These are phyloP conservation scores for Periconia sp. DNA, from an alignment of 2,329 filamentous ascomycete species.

Conservation along the genomic window DNA sequence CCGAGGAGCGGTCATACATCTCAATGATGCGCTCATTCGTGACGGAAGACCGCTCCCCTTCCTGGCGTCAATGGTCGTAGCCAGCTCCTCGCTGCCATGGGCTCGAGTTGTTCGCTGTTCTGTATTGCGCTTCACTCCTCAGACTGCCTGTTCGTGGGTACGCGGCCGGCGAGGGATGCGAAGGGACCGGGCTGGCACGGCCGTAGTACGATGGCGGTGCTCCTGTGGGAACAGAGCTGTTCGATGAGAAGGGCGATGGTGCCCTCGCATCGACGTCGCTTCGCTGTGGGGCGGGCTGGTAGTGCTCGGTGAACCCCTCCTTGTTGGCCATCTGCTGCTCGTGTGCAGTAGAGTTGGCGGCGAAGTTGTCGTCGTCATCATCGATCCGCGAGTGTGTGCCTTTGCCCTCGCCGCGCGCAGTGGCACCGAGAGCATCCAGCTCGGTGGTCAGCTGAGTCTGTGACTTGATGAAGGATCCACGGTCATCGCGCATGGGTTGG, in stretches of 20 bases:
- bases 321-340: slow-evolving; percentile 41
- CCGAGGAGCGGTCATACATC: slow-evolving; percentile 42
- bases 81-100: slow-evolving; percentile 71
- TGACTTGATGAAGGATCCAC: slow-evolving; percentile 97
- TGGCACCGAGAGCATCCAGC: slow-evolving; percentile 86
- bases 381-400: slow-evolving; percentile 66
- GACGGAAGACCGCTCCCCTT: slow-evolving; percentile 37
- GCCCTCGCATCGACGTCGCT: slow-evolving; percentile 55
- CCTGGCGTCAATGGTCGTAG: slow-evolving; percentile 62
- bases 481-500: slow-evolving; percentile 95
- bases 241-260: slow-evolving; percentile 51
- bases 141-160: slow-evolving; percentile 36
- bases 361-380: slow-evolving; percentile 73
- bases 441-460: slow-evolving; percentile 87
- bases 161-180: slow-evolving; percentile 21
- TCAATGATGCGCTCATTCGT: slow-evolving; percentile 42
- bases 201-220: slow-evolving; percentile 41
- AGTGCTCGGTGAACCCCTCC: slow-evolving; percentile 49
- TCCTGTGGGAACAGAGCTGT: slow-evolving; percentile 41
- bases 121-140: slow-evolving; percentile 41
- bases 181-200: slow-evolving; percentile 43
- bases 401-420: slow-evolving; percentile 77
- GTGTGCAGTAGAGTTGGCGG: slow-evolving; percentile 58
- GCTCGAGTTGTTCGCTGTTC: slow-evolving; percentile 61
- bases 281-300: slow-evolving; percentile 50